Conservation (phyloP, 177 flowering plant genomes). For the Telopea speciosissima region DNA sequence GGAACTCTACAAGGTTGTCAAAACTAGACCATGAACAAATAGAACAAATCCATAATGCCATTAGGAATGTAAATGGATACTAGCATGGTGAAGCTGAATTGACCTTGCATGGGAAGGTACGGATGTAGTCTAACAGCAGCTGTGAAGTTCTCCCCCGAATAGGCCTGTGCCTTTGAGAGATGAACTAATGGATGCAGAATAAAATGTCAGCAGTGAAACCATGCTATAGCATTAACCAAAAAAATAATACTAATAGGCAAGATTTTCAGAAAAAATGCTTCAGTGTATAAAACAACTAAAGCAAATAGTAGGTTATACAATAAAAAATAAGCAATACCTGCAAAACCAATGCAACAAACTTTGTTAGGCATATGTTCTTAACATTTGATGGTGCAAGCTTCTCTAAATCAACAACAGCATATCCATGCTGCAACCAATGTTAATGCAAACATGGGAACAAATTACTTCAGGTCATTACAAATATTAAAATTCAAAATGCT, state of each 20-base stretch:
- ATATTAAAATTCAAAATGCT: neutral
- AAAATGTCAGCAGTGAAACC: slow-evolving; percentile 4
- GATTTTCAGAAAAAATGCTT: neutral
- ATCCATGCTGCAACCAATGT: slow-evolving; percentile 59
- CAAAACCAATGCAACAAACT: slow-evolving; percentile 53
- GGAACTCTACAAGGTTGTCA: slow-evolving; percentile 47
- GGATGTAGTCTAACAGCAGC: slow-evolving; percentile 57
- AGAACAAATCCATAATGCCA: neutral
- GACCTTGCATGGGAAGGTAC: slow-evolving; percentile 84
- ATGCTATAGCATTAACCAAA: neutral
- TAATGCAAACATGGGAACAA: neutral
- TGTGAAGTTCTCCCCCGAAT: slow-evolving; percentile 67
- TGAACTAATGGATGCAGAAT: slow-evolving; percentile 41
- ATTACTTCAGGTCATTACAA: neutral
- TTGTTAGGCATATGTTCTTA: slow-evolving; percentile 56
- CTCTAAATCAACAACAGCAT: slow-evolving; percentile 68
- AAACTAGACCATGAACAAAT: neutral
- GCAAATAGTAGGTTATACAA: neutral
- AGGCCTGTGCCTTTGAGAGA: slow-evolving; percentile 82
- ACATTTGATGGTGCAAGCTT: slow-evolving; percentile 45
- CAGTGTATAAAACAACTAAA: neutral
- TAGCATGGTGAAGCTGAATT: slow-evolving; percentile 16
- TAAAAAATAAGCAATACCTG: slow-evolving; percentile 45
- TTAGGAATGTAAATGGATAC: slow-evolving; percentile 14
- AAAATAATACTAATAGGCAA: neutral